Base-by-base conservation (phyloP, 1,284 basidiomycete genomes). In the Irpex sp. region DNA sequence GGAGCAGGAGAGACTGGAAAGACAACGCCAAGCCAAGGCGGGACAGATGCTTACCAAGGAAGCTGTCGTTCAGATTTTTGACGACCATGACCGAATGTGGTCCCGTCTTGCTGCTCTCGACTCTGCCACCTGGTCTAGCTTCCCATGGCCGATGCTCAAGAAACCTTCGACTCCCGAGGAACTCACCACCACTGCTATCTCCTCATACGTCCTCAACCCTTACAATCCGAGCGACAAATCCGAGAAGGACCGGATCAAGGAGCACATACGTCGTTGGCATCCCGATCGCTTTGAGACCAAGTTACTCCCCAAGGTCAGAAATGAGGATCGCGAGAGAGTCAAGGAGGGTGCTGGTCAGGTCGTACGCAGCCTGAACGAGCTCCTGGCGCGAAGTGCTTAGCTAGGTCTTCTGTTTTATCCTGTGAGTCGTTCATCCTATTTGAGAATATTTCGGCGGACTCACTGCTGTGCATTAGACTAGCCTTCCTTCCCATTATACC, bases 91-190 rank as follows among this genome's bases (percentile, higher is more conserved):
- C 54, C 76, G 77, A 37, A 81, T 82, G 61, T 90, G 88, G 88
- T 72, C 75, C 44, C 77, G 77, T 65, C 74, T 88, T 56, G 78
- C 67, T 38, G 67, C 63, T 47, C 63, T 70, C 52, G 72, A 72
- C 51, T 68, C 70, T 60, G 70, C 82, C 58, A 71, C 70, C 58
- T 90, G 87, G 87, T 76, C 81, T 44, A 80, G 81, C 66, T 84
- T 92, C 68, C 89, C 90, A 21, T 92, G 89, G 89, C 89, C 90
- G 1, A 78, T 84, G 75, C 77, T 89, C 70, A 83, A 78, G 71
- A 76, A 76, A 51, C 85, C 87, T 3, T 77, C 73, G 26, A 72
- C 70, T 34, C 81, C 85, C 7, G 87, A 88, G 48, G 87, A 88
- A 4, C 77, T 92, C 66, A 87, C 83, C 1, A 74, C 78, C 15